Percentiles rank a stretch among this genome's conserved stretches.
Evolutionary conservation across 345 rosid genomes (phyloP).

Genomic region (Eutrema yunnanense): DNA sequence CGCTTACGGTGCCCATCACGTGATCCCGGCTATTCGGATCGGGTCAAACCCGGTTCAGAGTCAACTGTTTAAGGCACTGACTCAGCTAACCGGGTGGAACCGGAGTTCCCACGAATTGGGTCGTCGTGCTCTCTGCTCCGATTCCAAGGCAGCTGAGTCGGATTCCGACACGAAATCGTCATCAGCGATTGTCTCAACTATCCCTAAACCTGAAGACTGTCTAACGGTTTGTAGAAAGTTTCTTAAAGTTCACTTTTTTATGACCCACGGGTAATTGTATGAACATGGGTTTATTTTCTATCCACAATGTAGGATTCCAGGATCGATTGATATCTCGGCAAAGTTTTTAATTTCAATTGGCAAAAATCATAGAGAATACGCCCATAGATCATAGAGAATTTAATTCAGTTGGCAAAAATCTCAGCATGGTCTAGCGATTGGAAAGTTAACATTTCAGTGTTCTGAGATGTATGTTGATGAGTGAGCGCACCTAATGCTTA

Average conservation of each 20-base stretch:
- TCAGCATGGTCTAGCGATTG: not conserved
- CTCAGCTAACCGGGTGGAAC: conserved; percentile 34
- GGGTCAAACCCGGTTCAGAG: conserved; percentile 7
- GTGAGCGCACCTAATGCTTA: not conserved
- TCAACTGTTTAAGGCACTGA: conserved; percentile 35
- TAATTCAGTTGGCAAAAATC: not conserved
- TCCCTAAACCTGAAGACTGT: conserved; percentile 61
- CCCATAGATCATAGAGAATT: not conserved
- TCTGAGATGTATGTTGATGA: not conserved
- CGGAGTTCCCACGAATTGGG: conserved; percentile 22
- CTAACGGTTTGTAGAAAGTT: conserved; percentile 45
- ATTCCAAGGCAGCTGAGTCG: conserved; percentile 26
- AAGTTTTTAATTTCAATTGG: too few species aligned
- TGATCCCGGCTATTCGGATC: conserved; percentile 23
- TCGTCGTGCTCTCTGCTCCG: conserved; percentile 55
- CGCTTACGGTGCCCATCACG: conserved; percentile 21
- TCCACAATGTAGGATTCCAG: not conserved
- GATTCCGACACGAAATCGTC: conserved; percentile 41
- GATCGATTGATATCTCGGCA: not conserved
- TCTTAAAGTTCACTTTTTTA: not conserved
- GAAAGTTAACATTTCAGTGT: not conserved
- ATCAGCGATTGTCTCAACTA: conserved; percentile 58
- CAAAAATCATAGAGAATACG: too few species aligned
- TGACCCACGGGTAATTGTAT: not conserved
- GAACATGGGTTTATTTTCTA: not conserved